A percentile compares a stretch with the other conserved stretches of the same genome.
These are phyloP conservation scores for Alternaria brassicicola DNA, from an alignment of 2,329 filamentous ascomycete species.

Conservation along the genomic window DNA sequence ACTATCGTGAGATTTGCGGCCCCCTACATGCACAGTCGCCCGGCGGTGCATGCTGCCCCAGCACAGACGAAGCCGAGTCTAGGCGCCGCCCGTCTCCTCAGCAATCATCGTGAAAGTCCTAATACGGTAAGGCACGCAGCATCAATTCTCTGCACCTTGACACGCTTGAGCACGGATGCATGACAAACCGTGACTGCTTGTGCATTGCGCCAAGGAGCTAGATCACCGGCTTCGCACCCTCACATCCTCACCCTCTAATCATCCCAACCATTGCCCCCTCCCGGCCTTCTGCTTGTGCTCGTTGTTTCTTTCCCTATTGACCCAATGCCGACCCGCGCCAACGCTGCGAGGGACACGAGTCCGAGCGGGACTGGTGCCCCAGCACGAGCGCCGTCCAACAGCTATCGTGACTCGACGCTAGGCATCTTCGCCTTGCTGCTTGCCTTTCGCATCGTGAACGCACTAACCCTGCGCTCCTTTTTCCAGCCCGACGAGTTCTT, in stretches of 20 bases:
- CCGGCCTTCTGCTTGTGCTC: conserved; percentile 29
- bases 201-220: conserved; percentile 31
- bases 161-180: conserved; percentile 31
- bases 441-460: conserved; percentile 78
- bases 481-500: conserved; percentile 99
- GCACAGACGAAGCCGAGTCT: conserved; percentile 29
- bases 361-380: conserved; percentile 28
- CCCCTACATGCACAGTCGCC: conserved; percentile 15
- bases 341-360: conserved; percentile 42
- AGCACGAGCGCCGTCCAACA: conserved; percentile 25
- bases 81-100: conserved; percentile 29
- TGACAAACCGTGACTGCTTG: conserved; percentile 20
- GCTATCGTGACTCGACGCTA: conserved; percentile 43
- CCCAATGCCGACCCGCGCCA: conserved; percentile 39
- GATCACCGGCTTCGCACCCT: conserved; percentile 27
- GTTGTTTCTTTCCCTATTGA: conserved; percentile 29
- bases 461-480: conserved; percentile 80
- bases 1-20: conserved; percentile 22
- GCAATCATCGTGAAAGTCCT: conserved; percentile 44
- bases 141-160: conserved; percentile 34
- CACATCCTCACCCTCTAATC: conserved; percentile 31
- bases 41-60: conserved; percentile 16
- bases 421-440: conserved; percentile 54
- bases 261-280: conserved; percentile 28
- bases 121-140: conserved; percentile 34